Evolutionary conservation across 2,329 filamentous ascomycete species (phyloP).

Genomic region (Fusarium sp.): DNA sequence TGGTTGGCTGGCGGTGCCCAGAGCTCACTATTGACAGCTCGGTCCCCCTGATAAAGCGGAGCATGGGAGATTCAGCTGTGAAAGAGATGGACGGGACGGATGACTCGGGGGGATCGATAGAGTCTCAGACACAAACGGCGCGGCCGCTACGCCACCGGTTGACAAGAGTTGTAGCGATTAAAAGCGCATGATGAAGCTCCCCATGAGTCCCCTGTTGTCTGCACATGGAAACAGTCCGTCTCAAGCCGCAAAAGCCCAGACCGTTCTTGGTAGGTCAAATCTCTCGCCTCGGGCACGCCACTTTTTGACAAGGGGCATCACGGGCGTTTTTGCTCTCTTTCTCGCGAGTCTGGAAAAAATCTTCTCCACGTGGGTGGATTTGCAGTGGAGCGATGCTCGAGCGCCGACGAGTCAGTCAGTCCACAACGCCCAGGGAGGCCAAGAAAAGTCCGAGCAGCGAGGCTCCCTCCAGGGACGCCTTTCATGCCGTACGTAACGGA

Average conservation of each 20-base stretch:
- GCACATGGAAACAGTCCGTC: not conserved
- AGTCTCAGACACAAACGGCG: no score
- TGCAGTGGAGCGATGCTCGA: not conserved
- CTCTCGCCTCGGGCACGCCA: constrained; percentile 8
- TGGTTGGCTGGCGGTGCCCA: no score
- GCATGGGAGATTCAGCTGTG: no score
- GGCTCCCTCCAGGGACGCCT: no score
- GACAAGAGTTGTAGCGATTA: not conserved
- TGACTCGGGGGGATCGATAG: no score
- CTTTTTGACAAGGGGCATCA: not conserved
- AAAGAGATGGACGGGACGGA: no score
- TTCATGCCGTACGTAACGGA: no score
- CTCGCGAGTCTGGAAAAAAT: no score
- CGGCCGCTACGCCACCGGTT: no score
- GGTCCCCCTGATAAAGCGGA: no score
- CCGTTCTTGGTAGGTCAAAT: constrained; percentile 4
- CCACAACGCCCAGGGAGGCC: not conserved
- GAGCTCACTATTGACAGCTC: no score
- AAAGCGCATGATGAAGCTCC: not conserved
- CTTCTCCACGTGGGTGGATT: constrained; percentile 7
- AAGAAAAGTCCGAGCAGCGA: not conserved
- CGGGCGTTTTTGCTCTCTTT: no score
- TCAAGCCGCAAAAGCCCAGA: constrained; percentile 3
- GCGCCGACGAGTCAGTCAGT: constrained; percentile 16
- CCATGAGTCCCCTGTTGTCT: not conserved